Evolutionary conservation across 2,329 filamentous ascomycete species (phyloP).

Genomic region (Ophiosphaerella korrae): DNA sequence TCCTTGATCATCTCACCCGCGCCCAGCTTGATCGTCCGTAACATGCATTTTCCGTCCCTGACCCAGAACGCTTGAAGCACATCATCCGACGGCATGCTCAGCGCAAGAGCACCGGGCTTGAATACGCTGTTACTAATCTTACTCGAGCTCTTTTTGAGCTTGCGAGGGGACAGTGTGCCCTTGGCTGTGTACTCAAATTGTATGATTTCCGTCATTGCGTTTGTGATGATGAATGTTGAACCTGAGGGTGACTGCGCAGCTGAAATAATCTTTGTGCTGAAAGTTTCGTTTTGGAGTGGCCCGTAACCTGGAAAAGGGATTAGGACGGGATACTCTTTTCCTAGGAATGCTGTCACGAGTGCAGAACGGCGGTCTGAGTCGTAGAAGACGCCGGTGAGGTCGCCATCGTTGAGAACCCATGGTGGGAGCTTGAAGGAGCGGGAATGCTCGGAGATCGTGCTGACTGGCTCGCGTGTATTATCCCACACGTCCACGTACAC

Average conservation of each 20-base stretch:
- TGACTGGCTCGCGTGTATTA: conserved; percentile 28
- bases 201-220: conserved; percentile 45
- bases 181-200: conserved; percentile 41
- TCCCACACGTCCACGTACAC: conserved; percentile 37
- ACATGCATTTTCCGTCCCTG: conserved; percentile 37
- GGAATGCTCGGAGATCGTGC: conserved; percentile 31
- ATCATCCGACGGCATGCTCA: conserved; percentile 34
- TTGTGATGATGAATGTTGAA: conserved; percentile 34
- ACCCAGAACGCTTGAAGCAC: conserved; percentile 33
- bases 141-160: conserved; percentile 38
- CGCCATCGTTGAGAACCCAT: conserved; percentile 44
- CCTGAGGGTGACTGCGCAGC: conserved; percentile 45
- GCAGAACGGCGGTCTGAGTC: conserved; percentile 32
- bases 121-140: conserved; percentile 41
- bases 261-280: conserved; percentile 39
- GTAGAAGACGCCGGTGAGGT: conserved; percentile 44
- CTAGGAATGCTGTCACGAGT: conserved; percentile 36
- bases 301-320: conserved; percentile 33
- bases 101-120: conserved; percentile 36
- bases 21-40: conserved; percentile 37
- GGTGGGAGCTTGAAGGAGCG: conserved; percentile 34
- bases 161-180: conserved; percentile 31
- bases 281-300: conserved; percentile 34
- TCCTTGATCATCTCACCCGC: conserved; percentile 34
- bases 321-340: conserved; percentile 33